These are phyloP conservation scores for Geotrichum cucujoidarum DNA, from an alignment of 1,139 yeast species.

Conservation along the genomic window DNA sequence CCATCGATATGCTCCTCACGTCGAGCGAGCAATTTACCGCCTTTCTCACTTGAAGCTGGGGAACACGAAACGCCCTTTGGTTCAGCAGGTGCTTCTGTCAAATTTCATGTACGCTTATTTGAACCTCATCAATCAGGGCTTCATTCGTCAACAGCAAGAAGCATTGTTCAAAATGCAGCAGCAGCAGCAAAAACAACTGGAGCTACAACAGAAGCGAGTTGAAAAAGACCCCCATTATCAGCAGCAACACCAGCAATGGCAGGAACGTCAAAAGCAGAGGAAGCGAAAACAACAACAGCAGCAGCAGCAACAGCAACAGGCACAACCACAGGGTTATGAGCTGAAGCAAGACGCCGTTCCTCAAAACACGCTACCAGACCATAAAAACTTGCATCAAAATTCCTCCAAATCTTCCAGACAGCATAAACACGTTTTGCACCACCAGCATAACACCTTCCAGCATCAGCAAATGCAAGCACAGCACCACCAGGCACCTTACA, in stretches of 20 bases:
- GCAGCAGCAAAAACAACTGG: conserved; percentile 28
- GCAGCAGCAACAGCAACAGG: conserved; percentile 21
- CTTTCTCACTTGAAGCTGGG: conserved; percentile 89
- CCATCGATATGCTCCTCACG: conserved; percentile 81
- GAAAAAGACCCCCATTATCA: conserved; percentile 16
- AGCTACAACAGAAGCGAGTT: conserved; percentile 19
- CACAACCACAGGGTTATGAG: conserved; percentile 1
- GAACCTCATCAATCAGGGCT: conserved; percentile 79
- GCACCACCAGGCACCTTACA: neutral
- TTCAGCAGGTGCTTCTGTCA: conserved; percentile 86
- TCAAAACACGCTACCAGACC: conserved; percentile 10
- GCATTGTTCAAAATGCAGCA: conserved; percentile 13
- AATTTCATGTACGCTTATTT: conserved; percentile 97
- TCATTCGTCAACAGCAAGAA: conserved; percentile 36
- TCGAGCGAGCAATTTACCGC: conserved; percentile 90
- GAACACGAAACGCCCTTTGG: conserved; percentile 81
- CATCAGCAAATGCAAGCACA: neutral
- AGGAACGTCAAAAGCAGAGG: conserved; percentile 12
- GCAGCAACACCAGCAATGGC: conserved; percentile 13
- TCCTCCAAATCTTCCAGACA: too few species aligned
- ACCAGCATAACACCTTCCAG: neutral
- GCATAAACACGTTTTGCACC: conserved; percentile 1
- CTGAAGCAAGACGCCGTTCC: conserved; percentile 14
- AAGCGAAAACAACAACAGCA: conserved; percentile 7
- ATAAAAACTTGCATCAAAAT: too few species aligned